Percentiles rank a stretch among this genome's conserved stretches.
These are phyloP conservation scores for Botryotinia narcissicola DNA, from an alignment of 2,329 filamentous ascomycete species.

Conservation along the genomic window DNA sequence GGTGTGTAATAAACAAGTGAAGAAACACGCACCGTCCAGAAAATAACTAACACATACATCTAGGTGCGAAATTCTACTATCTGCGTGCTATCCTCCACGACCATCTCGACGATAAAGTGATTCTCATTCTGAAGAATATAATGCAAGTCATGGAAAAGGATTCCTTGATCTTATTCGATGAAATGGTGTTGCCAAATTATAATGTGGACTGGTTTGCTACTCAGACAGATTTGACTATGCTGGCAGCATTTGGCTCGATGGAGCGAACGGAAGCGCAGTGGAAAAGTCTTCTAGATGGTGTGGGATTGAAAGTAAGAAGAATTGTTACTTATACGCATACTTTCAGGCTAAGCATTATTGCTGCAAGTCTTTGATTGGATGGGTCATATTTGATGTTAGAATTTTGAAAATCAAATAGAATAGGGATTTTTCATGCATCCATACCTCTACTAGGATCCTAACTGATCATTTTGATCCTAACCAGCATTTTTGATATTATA, in stretches of 20 bases:
- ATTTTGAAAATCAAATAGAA: not conserved
- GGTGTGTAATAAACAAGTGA: not conserved
- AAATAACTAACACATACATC: not conserved
- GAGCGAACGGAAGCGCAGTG: conserved; percentile 42
- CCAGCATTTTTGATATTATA: too few species aligned
- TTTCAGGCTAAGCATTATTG: conserved; percentile 1
- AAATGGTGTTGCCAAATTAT: conserved; percentile 42
- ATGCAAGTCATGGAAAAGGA: conserved; percentile 39
- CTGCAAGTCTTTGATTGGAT: not conserved
- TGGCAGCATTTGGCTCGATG: conserved; percentile 37
- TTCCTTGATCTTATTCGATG: conserved; percentile 44
- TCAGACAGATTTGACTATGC: conserved; percentile 42
- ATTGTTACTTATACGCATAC: not conserved
- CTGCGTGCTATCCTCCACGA: conserved; percentile 43
- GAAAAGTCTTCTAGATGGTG: conserved; percentile 27
- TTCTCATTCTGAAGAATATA: conserved; percentile 39
- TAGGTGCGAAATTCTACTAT: conserved; percentile 38
- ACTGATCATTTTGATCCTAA: too few species aligned
- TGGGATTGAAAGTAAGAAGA: conserved; percentile 17
- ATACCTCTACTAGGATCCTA: too few species aligned
- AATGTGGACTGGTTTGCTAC: conserved; percentile 38
- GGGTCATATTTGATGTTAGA: not conserved
- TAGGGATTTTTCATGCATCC: too few species aligned
- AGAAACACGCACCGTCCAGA: fast-evolving
- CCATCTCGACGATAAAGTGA: conserved; percentile 39